Evolutionary conservation across 106 monocot species (phyloP).

Genomic region (Acorus calamus): DNA sequence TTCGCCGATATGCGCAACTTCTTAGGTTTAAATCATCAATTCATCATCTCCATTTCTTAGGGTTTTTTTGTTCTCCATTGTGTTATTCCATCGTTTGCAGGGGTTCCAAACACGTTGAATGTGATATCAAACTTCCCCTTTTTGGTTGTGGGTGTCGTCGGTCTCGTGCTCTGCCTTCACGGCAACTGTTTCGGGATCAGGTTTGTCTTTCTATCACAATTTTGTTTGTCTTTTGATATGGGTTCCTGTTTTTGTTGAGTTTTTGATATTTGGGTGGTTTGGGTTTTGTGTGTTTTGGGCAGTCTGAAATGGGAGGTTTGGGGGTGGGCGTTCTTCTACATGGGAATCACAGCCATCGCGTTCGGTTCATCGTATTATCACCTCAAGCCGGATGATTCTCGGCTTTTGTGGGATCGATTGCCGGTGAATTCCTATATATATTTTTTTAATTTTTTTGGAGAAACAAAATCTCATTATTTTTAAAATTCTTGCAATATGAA

Average conservation of each 20-base stretch:
- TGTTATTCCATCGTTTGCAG: conserved; percentile 12
- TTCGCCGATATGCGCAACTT: conserved; percentile 95
- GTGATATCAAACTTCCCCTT: conserved; percentile 78
- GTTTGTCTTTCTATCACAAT: conserved; percentile 1
- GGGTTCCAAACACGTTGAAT: conserved; percentile 87
- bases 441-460: too few relatives aligned
- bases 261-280: conserved; percentile 2
- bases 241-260: background rate
- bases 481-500: too few relatives aligned
- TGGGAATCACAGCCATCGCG: conserved; percentile 45
- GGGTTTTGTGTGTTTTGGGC: background rate
- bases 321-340: conserved; percentile 80
- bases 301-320: conserved; percentile 69
- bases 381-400: conserved; percentile 82
- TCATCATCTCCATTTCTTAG: background rate
- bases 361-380: conserved; percentile 95
- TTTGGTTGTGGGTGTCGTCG: conserved; percentile 59
- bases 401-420: conserved; percentile 64
- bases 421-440: conserved; percentile 31
- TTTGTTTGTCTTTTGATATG: background rate
- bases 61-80: background rate
- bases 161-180: conserved; percentile 71
- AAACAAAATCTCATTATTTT: too few relatives aligned
- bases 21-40: conserved; percentile 18
- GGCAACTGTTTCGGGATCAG: conserved; percentile 70